Base-by-base conservation (phyloP, 2,329 filamentous ascomycete species). In the Ophiostoma tasmaniense region DNA sequence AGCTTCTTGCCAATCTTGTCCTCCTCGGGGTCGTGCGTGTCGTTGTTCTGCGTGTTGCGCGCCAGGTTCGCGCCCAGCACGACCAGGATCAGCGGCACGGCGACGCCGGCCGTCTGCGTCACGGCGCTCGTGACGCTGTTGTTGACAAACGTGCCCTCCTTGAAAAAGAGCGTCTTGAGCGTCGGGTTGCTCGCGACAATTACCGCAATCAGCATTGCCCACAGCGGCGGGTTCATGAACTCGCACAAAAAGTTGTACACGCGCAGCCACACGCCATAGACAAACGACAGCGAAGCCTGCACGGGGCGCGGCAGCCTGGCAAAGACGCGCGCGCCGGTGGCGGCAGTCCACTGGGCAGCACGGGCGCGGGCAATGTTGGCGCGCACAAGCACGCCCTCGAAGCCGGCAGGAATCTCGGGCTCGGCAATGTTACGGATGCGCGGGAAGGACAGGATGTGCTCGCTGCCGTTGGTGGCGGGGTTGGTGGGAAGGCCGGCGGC, bases 221-320 rank as follows among this genome's bases (percentile, higher is more conserved):
- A 98, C 33, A 99, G 87, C 0, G 95, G 95, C 59, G 95, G 94
- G 79, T 98, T 98, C 94, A 99, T 98, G 78, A 97, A 97, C 65
- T 91, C 90, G 90, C 91, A 95, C 14, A 93, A 77, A 67, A 93
- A 93, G 66, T 79, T 80, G 73, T 86, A 79, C 30, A 65, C 73
- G 77, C 85, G 78, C 73, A 74, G 77, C 62, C 77, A 80, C 22
- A 80, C 73, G 13, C 70, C 73, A 66, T 76, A 74, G 8, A 79
- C 17, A 59, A 74, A 74, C 2, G 74, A 70, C 17, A 83, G 72
- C 0, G 71, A 64, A 5, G 72, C 71, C 73, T 82, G 83, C 42
- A 82, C 35, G 4, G 82, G 78, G 2, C 55, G 66, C 0, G 84
- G 84, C 22, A 85, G 77, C n/a, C 75, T 69, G 55, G 76, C 72